These are phyloP conservation scores for Plantago elongata DNA, from an alignment of 257 asterid genomes.

Conservation along the genomic window DNA sequence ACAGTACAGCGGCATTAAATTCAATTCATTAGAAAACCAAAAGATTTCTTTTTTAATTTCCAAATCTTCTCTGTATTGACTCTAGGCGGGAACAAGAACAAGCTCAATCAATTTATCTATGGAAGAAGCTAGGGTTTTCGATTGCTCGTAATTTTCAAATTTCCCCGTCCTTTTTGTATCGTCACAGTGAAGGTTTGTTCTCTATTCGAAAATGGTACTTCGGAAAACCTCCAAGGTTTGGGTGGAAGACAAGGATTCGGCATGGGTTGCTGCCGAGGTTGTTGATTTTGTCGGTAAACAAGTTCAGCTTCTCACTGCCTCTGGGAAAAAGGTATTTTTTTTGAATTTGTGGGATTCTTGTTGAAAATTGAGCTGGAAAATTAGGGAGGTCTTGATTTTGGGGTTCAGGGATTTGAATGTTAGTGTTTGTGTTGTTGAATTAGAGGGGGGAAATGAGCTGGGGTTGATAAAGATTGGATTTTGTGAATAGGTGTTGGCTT, in stretches of 20 bases:
- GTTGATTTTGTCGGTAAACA: constrained; percentile 61
- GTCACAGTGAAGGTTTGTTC: no score
- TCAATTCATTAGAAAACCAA: no score
- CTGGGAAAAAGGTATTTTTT: constrained; percentile 64
- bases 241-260: constrained; percentile 74
- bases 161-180: no score
- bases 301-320: constrained; percentile 59
- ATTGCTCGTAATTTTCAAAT: no score
- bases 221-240: constrained; percentile 82
- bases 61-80: no score
- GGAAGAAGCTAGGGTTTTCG: no score
- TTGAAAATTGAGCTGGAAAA: constrained; percentile 5
- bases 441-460: constrained; percentile 2
- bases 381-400: background rate
- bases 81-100: no score
- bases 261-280: constrained; percentile 82
- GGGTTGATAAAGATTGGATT: constrained; percentile 9
- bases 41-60: no score
- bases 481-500: constrained; percentile 44
- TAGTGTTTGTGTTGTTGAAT: background rate
- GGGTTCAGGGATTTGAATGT: background rate
- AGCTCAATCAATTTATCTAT: no score
- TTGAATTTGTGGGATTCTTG: background rate
- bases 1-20: no score
- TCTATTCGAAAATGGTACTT: constrained; percentile 43